A percentile compares a stretch with the other conserved stretches of the same genome.
phyloP scores from a whole-genome alignment of 768 basidiomycete genomes.

The Rhodotorula babjevae region DNA sequence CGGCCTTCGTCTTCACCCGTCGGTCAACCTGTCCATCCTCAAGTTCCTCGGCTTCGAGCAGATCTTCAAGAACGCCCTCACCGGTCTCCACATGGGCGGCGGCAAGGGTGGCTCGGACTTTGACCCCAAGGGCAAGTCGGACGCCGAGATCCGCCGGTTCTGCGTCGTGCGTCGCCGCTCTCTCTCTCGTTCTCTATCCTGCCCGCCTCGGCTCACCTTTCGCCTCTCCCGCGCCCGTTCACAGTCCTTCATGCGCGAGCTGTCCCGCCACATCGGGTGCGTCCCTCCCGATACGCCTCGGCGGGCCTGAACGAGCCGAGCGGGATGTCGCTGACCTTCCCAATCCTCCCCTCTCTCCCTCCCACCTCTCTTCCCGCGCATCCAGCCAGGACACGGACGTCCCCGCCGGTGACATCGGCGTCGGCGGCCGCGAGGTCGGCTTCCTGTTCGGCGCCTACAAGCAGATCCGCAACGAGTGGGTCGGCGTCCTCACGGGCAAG shows the following conservation, averaged over 20 bases:
- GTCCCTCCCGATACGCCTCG: not conserved
- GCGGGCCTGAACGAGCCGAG: no score
- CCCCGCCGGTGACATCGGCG: conserved; percentile 68
- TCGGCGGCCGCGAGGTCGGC: conserved; percentile 68
- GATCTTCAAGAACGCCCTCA: conserved; percentile 70
- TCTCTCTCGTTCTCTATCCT: not conserved
- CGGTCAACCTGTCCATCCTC: conserved; percentile 74
- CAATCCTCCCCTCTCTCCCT: not conserved
- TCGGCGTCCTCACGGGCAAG: conserved; percentile 57
- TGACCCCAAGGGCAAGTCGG: conserved; percentile 74
- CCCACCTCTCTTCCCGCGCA: conserved; percentile 36
- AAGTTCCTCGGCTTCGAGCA: conserved; percentile 81
- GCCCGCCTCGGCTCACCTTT: not conserved
- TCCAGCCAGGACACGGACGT: conserved; percentile 64
- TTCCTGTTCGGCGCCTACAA: conserved; percentile 76
- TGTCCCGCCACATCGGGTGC: conserved; percentile 59
- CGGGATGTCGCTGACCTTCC: not conserved
- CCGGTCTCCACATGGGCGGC: conserved; percentile 70
- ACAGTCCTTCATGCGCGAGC: conserved; percentile 66
- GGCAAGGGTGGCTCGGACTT: conserved; percentile 77
- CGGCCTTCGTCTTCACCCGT: conserved; percentile 70
- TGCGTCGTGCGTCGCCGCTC: conserved; percentile 49
- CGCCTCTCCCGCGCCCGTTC: conserved; percentile 34
- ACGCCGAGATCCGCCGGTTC: conserved; percentile 68
- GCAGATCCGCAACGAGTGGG: conserved; percentile 65